These are phyloP conservation scores for Flaveria bidentis DNA, from an alignment of 129 eudicot genomes.

Conservation along the genomic window DNA sequence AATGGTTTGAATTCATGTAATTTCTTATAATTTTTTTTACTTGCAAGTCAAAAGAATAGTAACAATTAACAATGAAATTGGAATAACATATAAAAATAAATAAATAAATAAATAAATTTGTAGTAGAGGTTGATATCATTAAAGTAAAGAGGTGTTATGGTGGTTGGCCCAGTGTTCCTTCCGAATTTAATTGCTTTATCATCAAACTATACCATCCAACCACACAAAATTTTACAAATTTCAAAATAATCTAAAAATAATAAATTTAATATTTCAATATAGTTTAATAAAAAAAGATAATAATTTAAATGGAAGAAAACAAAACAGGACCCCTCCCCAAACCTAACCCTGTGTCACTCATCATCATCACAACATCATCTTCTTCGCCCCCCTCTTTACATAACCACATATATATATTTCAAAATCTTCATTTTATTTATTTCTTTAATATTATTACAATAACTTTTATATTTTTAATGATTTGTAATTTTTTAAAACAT, in stretches of 20 bases:
- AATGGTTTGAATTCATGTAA: not conserved
- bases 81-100: not conserved
- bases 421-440: not conserved
- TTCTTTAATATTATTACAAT: not conserved
- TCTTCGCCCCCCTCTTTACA: slow-evolving; percentile 21
- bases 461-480: too few relatives aligned
- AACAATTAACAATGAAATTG: not conserved
- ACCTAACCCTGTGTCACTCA: slow-evolving; percentile 29
- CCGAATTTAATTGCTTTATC: slow-evolving; percentile 68
- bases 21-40: not conserved
- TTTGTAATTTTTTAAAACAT: too few relatives aligned
- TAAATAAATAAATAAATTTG: slow-evolving; percentile 5
- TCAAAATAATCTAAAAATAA: slow-evolving; percentile 5
- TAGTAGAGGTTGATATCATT: slow-evolving; percentile 28
- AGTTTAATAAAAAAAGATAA: not conserved
- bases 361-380: slow-evolving; percentile 34
- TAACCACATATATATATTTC: slow-evolving; percentile 22
- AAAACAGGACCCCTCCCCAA: slow-evolving; percentile 26
- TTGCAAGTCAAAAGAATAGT: slow-evolving; percentile 19
- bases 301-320: slow-evolving; percentile 31
- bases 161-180: slow-evolving; percentile 59
- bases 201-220: slow-evolving; percentile 57
- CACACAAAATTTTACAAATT: slow-evolving; percentile 45
- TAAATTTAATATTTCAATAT: not conserved
- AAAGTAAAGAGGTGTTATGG: slow-evolving; percentile 42